phyloP scores from a whole-genome alignment of 116 monocot genomes.

The Papilionanthe hybrid region DNA sequence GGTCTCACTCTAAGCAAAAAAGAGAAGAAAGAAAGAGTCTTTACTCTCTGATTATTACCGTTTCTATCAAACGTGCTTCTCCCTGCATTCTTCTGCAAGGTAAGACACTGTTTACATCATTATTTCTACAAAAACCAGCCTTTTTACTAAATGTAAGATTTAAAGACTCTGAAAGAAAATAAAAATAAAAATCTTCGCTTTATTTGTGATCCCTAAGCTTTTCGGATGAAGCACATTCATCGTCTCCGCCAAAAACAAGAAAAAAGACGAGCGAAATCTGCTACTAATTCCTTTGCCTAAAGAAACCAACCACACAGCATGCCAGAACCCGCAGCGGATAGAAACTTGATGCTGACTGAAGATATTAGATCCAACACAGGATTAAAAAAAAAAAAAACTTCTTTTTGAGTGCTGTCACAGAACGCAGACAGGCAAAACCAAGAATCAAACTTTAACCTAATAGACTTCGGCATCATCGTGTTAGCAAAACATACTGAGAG shows the following conservation, averaged over 20 bases:
- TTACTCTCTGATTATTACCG: no score
- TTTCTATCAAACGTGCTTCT: neutral
- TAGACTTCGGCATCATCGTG: neutral
- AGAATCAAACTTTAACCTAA: neutral
- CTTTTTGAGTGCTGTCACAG: no score
- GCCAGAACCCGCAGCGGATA: neutral
- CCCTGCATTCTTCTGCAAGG: neutral
- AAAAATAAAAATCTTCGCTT: neutral
- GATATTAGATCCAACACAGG: neutral
- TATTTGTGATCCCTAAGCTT: neutral
- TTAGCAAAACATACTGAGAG: neutral
- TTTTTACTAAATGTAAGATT: neutral
- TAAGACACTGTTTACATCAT: no score
- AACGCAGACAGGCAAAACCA: no score
- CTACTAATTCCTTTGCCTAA: neutral
- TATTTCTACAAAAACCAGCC: neutral
- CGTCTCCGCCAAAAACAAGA: neutral
- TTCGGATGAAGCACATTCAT: neutral
- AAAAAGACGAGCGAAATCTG: no score
- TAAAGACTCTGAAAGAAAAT: neutral
- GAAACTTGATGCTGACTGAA: neutral
- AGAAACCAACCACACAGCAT: neutral
- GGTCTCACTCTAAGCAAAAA: neutral
- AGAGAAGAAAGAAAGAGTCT: neutral
- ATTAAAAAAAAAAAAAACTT: neutral